Evolutionary conservation across 495 filamentous ascomycete species (phyloP).

Genomic region (Trichoderma reesei): DNA sequence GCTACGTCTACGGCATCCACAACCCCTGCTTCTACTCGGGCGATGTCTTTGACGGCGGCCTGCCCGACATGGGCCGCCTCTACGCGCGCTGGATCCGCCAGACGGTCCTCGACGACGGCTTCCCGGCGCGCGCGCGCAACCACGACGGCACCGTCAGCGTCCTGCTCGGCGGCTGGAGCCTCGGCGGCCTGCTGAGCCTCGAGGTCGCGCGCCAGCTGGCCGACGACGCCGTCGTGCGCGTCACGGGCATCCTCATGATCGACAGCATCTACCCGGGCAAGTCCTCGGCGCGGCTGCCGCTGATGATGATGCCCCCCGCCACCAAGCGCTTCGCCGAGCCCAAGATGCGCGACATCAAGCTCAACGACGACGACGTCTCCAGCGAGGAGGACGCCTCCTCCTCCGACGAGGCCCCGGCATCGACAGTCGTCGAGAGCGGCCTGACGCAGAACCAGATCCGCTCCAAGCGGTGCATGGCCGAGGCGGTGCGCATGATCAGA

Average conservation of each 20-base stretch:
- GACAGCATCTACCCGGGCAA: constrained; percentile 29
- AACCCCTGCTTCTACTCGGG: constrained; percentile 26
- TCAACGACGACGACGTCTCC: background rate
- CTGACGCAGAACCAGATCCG: constrained; percentile 29
- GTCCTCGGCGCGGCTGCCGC: too few relatives aligned
- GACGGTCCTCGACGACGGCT: background rate
- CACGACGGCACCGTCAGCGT: constrained; percentile 17
- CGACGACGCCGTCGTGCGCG: constrained; percentile 14
- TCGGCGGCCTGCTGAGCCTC: constrained; percentile 33
- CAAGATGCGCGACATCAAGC: background rate
- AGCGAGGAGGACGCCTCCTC: background rate
- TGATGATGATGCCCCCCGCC: too few relatives aligned
- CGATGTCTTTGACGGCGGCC: constrained; percentile 23
- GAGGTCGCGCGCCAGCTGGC: constrained; percentile 31
- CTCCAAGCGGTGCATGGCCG: constrained; percentile 25
- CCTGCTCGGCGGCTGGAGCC: constrained; percentile 34
- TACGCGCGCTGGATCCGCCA: constrained; percentile 19
- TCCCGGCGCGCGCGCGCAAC: background rate
- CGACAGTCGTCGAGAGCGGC: constrained; percentile 17
- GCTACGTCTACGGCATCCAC: constrained; percentile 27
- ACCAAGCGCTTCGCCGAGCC: background rate
- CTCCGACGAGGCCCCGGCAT: constrained; percentile 14
- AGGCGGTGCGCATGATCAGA: constrained; percentile 28
- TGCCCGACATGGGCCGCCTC: constrained; percentile 23
- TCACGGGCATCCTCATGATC: constrained; percentile 37